Percentiles rank a stretch among this genome's conserved stretches.
Conservation (phyloP, 352 stramenopile species). For the Pythium apleroticum region DNA sequence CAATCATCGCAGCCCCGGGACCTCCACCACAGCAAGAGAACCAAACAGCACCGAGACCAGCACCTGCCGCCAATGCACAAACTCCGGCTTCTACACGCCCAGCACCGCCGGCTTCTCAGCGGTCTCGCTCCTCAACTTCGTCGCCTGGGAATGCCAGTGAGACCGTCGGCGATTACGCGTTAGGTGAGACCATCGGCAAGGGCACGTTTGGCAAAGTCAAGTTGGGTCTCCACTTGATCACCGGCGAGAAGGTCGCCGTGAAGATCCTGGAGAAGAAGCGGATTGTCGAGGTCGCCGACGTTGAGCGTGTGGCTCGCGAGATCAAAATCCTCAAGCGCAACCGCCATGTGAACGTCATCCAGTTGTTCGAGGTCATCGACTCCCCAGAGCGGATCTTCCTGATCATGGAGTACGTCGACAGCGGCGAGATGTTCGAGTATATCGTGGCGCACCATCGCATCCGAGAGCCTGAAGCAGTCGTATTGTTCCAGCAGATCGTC, state of each 20-base stretch:
- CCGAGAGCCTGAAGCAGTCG: conserved; percentile 69
- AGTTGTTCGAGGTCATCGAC: conserved; percentile 90
- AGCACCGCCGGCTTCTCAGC: background rate
- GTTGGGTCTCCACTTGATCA: conserved; percentile 81
- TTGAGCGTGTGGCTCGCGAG: conserved; percentile 89
- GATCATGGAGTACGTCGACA: conserved; percentile 92
- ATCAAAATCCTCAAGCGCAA: conserved; percentile 95
- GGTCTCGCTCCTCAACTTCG: background rate
- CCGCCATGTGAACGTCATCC: conserved; percentile 90
- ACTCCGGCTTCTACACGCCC: background rate
- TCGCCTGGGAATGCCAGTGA: conserved; percentile 30
- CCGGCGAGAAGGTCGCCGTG: conserved; percentile 91
- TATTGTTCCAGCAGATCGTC: conserved; percentile 91
- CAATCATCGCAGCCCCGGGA: background rate
- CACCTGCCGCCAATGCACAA: background rate
- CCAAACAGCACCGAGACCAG: background rate
- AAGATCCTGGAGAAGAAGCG: conserved; percentile 93
- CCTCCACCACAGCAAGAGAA: conserved; percentile 16
- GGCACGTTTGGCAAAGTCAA: conserved; percentile 95
- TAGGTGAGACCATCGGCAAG: conserved; percentile 92
- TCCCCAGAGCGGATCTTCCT: conserved; percentile 87
- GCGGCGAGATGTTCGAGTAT: conserved; percentile 94
- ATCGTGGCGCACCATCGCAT: conserved; percentile 91
- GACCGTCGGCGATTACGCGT: conserved; percentile 84
- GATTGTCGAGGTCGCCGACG: conserved; percentile 87